These are phyloP conservation scores for Boehmeria nivea DNA, from an alignment of 306 rosid species.

Conservation along the genomic window DNA sequence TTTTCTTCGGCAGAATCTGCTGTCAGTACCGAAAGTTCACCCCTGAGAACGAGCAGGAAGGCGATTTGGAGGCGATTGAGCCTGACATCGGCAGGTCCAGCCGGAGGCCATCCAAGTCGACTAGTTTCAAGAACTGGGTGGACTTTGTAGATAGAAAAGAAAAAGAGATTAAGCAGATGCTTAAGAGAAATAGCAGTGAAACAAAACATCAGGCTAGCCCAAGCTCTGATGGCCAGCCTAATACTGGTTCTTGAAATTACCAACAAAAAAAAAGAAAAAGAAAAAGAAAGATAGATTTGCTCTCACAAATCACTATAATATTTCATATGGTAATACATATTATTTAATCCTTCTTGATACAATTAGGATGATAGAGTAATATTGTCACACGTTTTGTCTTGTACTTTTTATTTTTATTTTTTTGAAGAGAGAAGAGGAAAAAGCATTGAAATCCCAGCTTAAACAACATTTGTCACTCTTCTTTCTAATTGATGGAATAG, in stretches of 20 bases:
- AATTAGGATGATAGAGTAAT: slow-evolving; percentile 11
- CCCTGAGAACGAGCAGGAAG: slow-evolving; percentile 31
- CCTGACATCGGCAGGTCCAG: slow-evolving; percentile 18
- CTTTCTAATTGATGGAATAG: too few species aligned
- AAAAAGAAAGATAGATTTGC: background rate
- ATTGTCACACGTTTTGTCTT: too few species aligned
- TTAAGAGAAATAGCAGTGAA: slow-evolving; percentile 38
- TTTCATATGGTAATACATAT: background rate
- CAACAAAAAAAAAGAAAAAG: too few species aligned
- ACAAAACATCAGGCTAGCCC: slow-evolving; percentile 30
- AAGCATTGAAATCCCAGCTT: too few species aligned
- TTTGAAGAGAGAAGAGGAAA: too few species aligned
- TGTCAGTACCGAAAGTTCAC: slow-evolving; percentile 47
- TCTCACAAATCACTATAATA: background rate
- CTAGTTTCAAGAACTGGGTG: slow-evolving; percentile 43
- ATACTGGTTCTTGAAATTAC: slow-evolving; percentile 11
- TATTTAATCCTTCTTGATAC: background rate
- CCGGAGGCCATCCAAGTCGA: slow-evolving; percentile 23
- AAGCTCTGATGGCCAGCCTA: slow-evolving; percentile 20
- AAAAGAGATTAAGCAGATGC: slow-evolving; percentile 49
- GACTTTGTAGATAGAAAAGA: slow-evolving; percentile 65
- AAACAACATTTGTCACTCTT: too few species aligned
- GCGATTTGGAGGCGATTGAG: slow-evolving; percentile 29
- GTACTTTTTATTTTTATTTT: too few species aligned
- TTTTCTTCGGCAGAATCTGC: slow-evolving; percentile 41